Evolutionary conservation across 1,139 yeast species (phyloP).

Genomic region (Suhomyces anneliseae): DNA sequence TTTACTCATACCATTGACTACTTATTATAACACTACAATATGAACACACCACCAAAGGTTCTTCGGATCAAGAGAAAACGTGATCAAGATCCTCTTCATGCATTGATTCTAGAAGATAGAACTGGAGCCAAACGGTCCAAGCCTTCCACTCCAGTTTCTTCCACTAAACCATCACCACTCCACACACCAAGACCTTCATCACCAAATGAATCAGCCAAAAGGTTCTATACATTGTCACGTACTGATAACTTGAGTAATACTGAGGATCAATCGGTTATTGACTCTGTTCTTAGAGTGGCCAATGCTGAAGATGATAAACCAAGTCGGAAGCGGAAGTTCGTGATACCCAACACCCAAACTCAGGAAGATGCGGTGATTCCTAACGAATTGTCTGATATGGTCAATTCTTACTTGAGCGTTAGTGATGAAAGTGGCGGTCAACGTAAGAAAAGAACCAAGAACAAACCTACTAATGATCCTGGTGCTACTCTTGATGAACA

Average conservation of each 20-base stretch:
- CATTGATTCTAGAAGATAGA: conserved; percentile 51
- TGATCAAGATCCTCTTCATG: conserved; percentile 83
- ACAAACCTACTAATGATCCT: conserved; percentile 2
- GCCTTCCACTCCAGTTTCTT: conserved; percentile 35
- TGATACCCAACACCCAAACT: conserved; percentile 34
- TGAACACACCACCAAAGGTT: conserved; percentile 48
- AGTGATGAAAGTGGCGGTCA: conserved; percentile 9
- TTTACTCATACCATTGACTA: background rate
- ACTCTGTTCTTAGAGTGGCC: conserved; percentile 19
- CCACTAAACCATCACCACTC: conserved; percentile 21
- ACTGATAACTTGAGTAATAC: conserved; percentile 49
- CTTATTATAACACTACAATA: background rate
- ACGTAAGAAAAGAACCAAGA: conserved; percentile 10
- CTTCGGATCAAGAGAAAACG: conserved; percentile 83
- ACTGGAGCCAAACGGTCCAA: conserved; percentile 46
- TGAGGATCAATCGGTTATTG: conserved; percentile 21
- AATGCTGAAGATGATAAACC: background rate
- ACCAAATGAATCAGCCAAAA: conserved; percentile 12
- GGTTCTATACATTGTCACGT: conserved; percentile 54
- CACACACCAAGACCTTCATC: conserved; percentile 17
- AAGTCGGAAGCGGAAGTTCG: conserved; percentile 27
- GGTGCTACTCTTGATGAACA: conserved; percentile 24
- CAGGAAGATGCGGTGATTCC: conserved; percentile 50
- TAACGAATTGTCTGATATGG: conserved; percentile 67
- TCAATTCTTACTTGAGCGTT: conserved; percentile 51